A percentile compares a stretch with the other conserved stretches of the same genome.
phyloP scores from a whole-genome alignment of 2,329 filamentous ascomycete genomes.

The Diplodia corticola region DNA sequence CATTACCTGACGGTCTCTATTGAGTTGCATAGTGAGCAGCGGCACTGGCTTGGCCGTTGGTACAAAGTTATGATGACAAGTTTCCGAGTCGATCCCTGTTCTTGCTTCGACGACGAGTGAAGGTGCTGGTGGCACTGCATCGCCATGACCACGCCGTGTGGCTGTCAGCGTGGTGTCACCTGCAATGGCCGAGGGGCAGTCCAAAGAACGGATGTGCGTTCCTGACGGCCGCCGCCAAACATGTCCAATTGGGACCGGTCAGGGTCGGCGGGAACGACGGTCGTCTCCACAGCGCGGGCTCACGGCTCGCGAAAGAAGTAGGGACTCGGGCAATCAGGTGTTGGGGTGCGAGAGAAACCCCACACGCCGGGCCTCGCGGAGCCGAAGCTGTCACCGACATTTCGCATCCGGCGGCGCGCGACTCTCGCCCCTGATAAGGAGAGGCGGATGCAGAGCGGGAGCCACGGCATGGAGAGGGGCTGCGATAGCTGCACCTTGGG shows the following conservation, averaged over 20 bases:
- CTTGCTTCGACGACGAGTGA: neutral
- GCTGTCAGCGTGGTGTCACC: neutral
- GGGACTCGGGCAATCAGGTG: neutral
- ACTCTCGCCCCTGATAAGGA: neutral
- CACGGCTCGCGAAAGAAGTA: neutral
- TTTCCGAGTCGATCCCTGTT: neutral
- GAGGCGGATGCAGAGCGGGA: neutral
- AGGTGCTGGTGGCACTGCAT: neutral
- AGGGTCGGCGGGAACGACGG: neutral
- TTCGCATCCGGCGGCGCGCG: neutral
- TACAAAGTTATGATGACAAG: conserved; percentile 3
- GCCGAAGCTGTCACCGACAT: neutral
- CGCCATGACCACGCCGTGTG: neutral
- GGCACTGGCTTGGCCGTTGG: conserved; percentile 14
- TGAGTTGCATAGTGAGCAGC: neutral
- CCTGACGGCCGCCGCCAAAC: neutral
- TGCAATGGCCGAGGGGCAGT: neutral
- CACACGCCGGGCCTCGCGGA: neutral
- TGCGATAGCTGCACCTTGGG: too few relatives aligned
- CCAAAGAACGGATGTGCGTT: neutral
- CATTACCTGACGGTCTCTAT: conserved; percentile 5
- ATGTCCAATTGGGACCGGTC: neutral
- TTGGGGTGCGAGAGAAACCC: neutral
- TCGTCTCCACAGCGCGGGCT: too few relatives aligned
- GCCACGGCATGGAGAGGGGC: neutral